A percentile compares a stretch with the other conserved stretches of the same genome.
Conservation (phyloP, 2,329 filamentous ascomycete species). For the Fusarium compactum region DNA sequence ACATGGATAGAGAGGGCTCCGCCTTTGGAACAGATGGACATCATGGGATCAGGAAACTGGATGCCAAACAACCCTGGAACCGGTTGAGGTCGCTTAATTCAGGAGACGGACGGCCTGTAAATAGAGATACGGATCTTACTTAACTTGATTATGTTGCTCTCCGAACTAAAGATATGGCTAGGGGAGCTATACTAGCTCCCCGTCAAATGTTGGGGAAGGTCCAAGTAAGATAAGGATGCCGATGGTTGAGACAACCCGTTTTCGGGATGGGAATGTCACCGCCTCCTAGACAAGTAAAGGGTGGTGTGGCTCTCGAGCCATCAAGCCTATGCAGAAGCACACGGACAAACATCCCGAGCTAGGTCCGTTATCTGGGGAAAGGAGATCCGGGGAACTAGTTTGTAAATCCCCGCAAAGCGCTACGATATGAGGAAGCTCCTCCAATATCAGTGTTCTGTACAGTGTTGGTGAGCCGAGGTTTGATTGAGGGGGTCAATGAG, state of each 20-base stretch:
- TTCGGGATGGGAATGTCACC: conserved; percentile 14
- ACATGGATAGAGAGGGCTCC: conserved; percentile 49
- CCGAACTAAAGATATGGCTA: conserved; percentile 11
- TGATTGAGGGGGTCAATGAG: conserved; percentile 12
- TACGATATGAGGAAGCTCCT: conserved; percentile 20
- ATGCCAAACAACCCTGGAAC: conserved; percentile 5
- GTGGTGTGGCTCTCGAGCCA: conserved; percentile 34
- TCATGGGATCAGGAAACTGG: conserved; percentile 45
- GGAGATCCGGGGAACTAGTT: conserved; percentile 35
- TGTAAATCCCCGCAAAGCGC: conserved; percentile 29
- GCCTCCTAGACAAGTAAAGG: conserved; percentile 12
- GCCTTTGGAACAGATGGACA: conserved; percentile 44
- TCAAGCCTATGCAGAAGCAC: conserved; percentile 17
- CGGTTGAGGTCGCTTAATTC: conserved; percentile 15
- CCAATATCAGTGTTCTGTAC: conserved; percentile 1
- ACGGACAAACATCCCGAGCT: conserved; percentile 20
- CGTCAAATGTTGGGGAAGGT: conserved; percentile 12
- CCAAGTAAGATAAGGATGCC: conserved; percentile 2
- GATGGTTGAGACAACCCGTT: not conserved
- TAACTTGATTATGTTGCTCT: conserved; percentile 4
- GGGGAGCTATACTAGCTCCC: conserved; percentile 7
- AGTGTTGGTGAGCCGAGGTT: not conserved
- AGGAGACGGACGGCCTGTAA: not conserved
- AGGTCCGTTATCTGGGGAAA: conserved; percentile 38
- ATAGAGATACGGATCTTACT: conserved; percentile 13